Conservation (phyloP, 805 yeast species). For the Nakazawaea sp. region DNA sequence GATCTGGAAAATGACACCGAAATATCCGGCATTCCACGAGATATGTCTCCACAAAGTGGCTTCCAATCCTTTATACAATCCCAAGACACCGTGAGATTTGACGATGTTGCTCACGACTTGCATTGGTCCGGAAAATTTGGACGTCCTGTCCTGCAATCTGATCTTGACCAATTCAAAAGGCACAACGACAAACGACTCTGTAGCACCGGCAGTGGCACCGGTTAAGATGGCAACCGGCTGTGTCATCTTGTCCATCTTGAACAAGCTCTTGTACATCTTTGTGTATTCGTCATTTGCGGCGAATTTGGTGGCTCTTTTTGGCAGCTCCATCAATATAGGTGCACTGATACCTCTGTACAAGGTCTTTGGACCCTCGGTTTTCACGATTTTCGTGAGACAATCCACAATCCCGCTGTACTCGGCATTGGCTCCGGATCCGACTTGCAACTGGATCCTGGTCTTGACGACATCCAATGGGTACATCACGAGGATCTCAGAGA, state of each 20-base stretch:
- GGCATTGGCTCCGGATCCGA: conserved; percentile 40
- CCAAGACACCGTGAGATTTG: conserved; percentile 68
- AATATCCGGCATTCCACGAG: conserved; percentile 97
- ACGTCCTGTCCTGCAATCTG: conserved; percentile 82
- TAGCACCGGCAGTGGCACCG: conserved; percentile 98
- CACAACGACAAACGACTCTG: conserved; percentile 93
- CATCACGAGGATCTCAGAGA: conserved; percentile 91
- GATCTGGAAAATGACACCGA: conserved; percentile 89
- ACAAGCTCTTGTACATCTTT: conserved; percentile 62
- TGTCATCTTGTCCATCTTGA: conserved; percentile 63
- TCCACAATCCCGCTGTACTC: conserved; percentile 81
- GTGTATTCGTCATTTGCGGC: conserved; percentile 99
- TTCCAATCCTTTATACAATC: conserved; percentile 91
- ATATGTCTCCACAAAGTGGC: conserved; percentile 97
- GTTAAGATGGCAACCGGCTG: conserved; percentile 85
- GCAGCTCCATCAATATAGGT: conserved; percentile 98
- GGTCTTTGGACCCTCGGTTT: conserved; percentile 76
- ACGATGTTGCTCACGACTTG: conserved; percentile 75
- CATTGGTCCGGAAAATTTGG: conserved; percentile 76
- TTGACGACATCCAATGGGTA: conserved; percentile 96
- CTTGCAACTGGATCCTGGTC: conserved; percentile 90
- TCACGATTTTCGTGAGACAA: conserved; percentile 76
- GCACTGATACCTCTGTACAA: conserved; percentile 93
- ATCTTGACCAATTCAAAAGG: conserved; percentile 96
- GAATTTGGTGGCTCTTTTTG: conserved; percentile 97